Percentiles rank a stretch among this genome's conserved stretches.
These are phyloP conservation scores for Naematelia encephala DNA, from an alignment of 768 basidiomycete species.

Conservation along the genomic window DNA sequence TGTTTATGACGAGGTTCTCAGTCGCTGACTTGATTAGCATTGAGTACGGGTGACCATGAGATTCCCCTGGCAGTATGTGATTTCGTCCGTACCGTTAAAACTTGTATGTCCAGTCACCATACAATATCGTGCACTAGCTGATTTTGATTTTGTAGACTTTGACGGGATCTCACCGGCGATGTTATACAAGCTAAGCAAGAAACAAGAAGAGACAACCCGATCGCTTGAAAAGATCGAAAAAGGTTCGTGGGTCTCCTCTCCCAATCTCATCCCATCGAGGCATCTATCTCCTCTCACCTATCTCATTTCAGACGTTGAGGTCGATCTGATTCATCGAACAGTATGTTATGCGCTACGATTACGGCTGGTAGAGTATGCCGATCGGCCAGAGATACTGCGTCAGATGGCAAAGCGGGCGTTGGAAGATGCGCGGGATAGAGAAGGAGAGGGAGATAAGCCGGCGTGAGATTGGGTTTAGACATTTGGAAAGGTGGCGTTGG, in stretches of 20 bases:
- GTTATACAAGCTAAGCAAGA: conserved; percentile 62
- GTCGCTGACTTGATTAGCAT: conserved; percentile 22
- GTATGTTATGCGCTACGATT: conserved; percentile 49
- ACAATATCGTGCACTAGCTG: too few species aligned
- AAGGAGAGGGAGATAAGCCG: conserved; percentile 8
- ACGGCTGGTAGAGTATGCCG: conserved; percentile 46
- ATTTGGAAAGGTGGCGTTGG: background rate
- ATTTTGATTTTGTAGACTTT: conserved; percentile 59
- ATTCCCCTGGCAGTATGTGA: conserved; percentile 47
- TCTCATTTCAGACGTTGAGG: background rate
- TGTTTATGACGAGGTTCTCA: background rate
- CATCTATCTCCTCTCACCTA: background rate
- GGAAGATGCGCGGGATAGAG: conserved; percentile 34
- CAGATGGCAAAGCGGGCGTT: conserved; percentile 47
- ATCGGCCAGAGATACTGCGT: conserved; percentile 45
- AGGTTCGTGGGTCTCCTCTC: conserved; percentile 55
- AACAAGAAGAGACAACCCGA: conserved; percentile 77
- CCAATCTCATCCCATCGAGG: background rate
- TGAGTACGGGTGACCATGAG: conserved; percentile 48
- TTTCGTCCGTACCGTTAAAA: conserved; percentile 52
- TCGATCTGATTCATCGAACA: conserved; percentile 17
- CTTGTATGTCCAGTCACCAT: too few species aligned
- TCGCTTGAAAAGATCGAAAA: conserved; percentile 95
- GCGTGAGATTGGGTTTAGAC: background rate
- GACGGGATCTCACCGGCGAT: conserved; percentile 63